Percentiles rank a stretch among this genome's conserved stretches.
These are phyloP conservation scores for Starmera quercuum DNA, from an alignment of 805 yeast species.

Conservation along the genomic window DNA sequence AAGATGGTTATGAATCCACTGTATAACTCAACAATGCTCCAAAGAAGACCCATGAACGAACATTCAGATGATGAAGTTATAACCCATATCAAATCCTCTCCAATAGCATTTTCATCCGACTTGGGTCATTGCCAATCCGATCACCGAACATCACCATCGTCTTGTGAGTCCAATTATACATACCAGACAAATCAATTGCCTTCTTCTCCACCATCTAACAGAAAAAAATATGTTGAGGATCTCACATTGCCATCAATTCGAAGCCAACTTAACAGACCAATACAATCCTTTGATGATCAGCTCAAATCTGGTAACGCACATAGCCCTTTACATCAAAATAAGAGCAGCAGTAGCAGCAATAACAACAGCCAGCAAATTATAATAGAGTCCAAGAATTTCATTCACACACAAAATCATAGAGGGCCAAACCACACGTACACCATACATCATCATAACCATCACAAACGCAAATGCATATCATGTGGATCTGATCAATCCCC, in stretches of 20 bases:
- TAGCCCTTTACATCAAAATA: neutral
- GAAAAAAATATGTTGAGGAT: neutral
- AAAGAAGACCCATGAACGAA: too few relatives aligned
- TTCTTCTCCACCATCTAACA: constrained; percentile 2
- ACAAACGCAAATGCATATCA: constrained; percentile 66
- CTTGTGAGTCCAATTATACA: constrained; percentile 8
- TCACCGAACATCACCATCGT: constrained; percentile 7
- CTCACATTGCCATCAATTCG: neutral
- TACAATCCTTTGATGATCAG: too few relatives aligned
- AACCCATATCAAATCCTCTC: too few relatives aligned
- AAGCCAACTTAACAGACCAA: too few relatives aligned
- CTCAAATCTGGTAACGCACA: too few relatives aligned
- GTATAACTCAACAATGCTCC: constrained; percentile 2
- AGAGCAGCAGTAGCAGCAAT: constrained; percentile 7
- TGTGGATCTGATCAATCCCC: constrained; percentile 91
- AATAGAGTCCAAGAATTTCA: constrained; percentile 11
- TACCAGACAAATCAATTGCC: neutral
- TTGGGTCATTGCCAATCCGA: constrained; percentile 2
- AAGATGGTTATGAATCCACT: constrained; percentile 15
- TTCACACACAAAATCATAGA: constrained; percentile 20
- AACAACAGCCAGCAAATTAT: constrained; percentile 11
- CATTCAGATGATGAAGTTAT: too few relatives aligned
- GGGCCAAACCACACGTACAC: constrained; percentile 22
- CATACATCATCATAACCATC: constrained; percentile 17
- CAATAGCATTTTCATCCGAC: too few relatives aligned